Percentiles rank a stretch among this genome's conserved stretches.
Evolutionary conservation across 148 eudicot species (phyloP).

Genomic region (Spergularia marina): DNA sequence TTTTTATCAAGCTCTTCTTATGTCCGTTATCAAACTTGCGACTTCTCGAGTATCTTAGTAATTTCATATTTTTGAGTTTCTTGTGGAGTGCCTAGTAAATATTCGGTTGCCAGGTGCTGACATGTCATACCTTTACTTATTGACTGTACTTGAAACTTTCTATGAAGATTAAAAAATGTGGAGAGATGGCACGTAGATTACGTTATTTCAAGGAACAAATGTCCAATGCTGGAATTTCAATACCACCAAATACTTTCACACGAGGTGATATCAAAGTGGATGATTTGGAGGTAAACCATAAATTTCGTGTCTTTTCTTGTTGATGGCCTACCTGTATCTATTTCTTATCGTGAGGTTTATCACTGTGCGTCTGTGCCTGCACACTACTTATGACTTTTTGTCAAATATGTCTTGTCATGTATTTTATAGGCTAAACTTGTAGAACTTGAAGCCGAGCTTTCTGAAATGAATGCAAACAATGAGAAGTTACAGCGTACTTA

Average conservation of each 20-base stretch:
- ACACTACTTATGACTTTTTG: not conserved
- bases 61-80: not conserved
- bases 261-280: conserved; percentile 52
- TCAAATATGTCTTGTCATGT: not conserved
- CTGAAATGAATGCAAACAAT: conserved; percentile 75
- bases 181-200: conserved; percentile 90
- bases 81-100: not conserved
- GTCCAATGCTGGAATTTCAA: conserved; percentile 66
- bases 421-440: conserved; percentile 60
- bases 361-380: not conserved
- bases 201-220: conserved; percentile 78
- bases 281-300: conserved; percentile 67
- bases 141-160: conserved; percentile 9
- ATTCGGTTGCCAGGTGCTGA: not conserved
- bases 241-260: conserved; percentile 41
- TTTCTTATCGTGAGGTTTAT: not conserved
- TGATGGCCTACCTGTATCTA: not conserved
- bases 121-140: not conserved
- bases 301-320: not conserved
- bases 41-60: not conserved
- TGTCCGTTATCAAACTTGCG: conserved; percentile 3
- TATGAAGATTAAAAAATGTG: conserved; percentile 83
- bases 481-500: conserved; percentile 80
- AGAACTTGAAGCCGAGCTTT: conserved; percentile 81
- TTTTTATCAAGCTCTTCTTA: conserved; percentile 4